These are phyloP conservation scores for Tricholoma flavovirens DNA, from an alignment of 768 basidiomycete genomes.

Conservation along the genomic window DNA sequence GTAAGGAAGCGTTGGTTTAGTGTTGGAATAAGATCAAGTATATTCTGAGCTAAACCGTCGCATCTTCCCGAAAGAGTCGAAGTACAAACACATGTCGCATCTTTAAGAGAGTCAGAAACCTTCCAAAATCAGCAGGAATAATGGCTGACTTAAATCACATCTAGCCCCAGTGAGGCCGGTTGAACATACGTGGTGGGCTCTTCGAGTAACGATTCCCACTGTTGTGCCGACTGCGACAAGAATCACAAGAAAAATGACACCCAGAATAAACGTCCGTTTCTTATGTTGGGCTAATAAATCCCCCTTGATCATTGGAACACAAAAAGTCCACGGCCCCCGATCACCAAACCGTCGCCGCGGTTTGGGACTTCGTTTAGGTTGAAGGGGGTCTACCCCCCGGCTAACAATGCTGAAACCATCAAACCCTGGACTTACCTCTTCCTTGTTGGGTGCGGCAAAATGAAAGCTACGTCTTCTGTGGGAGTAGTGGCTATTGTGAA, in stretches of 20 bases:
- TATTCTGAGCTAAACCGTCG: conserved; percentile 46
- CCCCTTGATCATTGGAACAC: neutral
- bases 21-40: conserved; percentile 43
- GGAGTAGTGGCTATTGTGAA: conserved; percentile 52
- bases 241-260: conserved; percentile 30
- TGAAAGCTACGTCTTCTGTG: conserved; percentile 35
- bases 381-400: neutral
- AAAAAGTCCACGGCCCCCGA: neutral
- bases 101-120: conserved; percentile 23
- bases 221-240: conserved; percentile 38
- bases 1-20: conserved; percentile 42
- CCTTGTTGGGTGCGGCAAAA: conserved; percentile 13
- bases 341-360: neutral
- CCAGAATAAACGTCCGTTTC: conserved; percentile 11
- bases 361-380: neutral
- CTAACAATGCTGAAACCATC: conserved; percentile 12
- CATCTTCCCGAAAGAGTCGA: conserved; percentile 38
- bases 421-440: conserved; percentile 16
- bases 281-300: conserved; percentile 9
- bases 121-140: neutral
- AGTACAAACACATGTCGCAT: conserved; percentile 59
- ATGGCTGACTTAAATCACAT: conserved; percentile 51
- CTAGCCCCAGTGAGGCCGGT: conserved; percentile 40
- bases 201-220: conserved; percentile 37
- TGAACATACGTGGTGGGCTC: conserved; percentile 27